phyloP scores from a whole-genome alignment of 139 green algal species.

The Tetradesmus obliquus region DNA sequence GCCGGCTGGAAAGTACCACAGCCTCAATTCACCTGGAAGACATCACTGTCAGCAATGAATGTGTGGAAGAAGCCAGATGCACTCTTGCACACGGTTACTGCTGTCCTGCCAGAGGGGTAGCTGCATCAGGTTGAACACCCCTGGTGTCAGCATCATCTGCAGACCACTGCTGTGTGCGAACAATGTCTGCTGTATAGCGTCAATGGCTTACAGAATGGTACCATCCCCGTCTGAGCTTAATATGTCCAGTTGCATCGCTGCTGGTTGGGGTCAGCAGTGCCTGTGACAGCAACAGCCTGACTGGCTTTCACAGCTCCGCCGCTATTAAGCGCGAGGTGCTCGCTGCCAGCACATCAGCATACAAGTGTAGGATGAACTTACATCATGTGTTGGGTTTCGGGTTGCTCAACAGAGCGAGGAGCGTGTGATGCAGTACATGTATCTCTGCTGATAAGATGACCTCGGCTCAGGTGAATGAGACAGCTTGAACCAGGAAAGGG shows the following conservation, averaged over 20 bases:
- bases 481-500: too few species aligned
- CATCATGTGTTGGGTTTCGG: too few species aligned
- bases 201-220: slow-evolving; percentile 8
- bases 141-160: background rate
- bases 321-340: background rate
- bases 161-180: background rate
- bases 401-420: too few species aligned
- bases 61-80: slow-evolving; percentile 30
- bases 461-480: too few species aligned
- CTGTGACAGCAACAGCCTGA: background rate
- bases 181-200: background rate
- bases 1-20: too few species aligned
- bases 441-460: too few species aligned
- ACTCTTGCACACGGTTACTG: slow-evolving; percentile 33
- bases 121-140: background rate
- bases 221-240: slow-evolving; percentile 29
- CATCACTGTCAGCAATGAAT: slow-evolving; percentile 32
- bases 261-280: background rate
- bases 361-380: too few species aligned
- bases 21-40: slow-evolving; percentile 13
- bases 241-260: slow-evolving; percentile 32
- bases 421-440: too few species aligned
- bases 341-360: too few species aligned
- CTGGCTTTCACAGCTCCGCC: background rate
- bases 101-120: slow-evolving; percentile 37